phyloP scores from a whole-genome alignment of 805 yeast genomes.

The Lachancea lanzarotensis region DNA sequence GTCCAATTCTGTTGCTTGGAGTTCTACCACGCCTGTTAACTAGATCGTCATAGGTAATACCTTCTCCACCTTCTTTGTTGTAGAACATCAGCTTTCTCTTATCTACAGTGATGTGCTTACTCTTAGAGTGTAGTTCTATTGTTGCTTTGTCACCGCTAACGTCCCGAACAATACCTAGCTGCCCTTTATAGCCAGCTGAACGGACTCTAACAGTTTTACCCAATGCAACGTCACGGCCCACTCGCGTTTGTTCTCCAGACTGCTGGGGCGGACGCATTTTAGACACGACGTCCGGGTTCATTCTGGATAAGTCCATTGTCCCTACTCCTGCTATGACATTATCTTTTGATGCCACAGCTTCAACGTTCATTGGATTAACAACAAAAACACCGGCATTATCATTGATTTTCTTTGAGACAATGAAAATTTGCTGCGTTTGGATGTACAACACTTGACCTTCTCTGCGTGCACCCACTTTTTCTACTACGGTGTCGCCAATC shows the following conservation, averaged over 20 bases:
- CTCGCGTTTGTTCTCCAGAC: conserved; percentile 43
- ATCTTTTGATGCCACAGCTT: conserved; percentile 80
- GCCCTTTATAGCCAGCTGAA: conserved; percentile 90
- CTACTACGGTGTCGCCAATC: conserved; percentile 91
- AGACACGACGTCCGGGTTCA: conserved; percentile 65
- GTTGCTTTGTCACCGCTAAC: conserved; percentile 89
- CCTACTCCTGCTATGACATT: conserved; percentile 38
- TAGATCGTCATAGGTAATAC: conserved; percentile 74
- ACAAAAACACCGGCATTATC: conserved; percentile 93
- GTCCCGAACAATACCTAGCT: conserved; percentile 87
- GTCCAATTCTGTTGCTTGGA: conserved; percentile 33
- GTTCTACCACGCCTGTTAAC: conserved; percentile 45
- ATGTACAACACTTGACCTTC: conserved; percentile 86
- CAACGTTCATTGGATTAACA: conserved; percentile 64
- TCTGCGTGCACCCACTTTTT: conserved; percentile 72
- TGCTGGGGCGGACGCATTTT: conserved; percentile 52
- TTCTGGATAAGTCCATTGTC: conserved; percentile 63
- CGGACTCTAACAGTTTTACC: conserved; percentile 81
- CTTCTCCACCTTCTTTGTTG: conserved; percentile 54
- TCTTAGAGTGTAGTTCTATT: conserved; percentile 88
- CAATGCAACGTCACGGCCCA: conserved; percentile 76
- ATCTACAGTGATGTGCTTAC: conserved; percentile 78
- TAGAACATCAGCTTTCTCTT: conserved; percentile 72
- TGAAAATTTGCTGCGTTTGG: conserved; percentile 69
- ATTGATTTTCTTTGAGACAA: conserved; percentile 67